Percentiles rank a stretch among this genome's conserved stretches.
phyloP scores from a whole-genome alignment of 257 asterid genomes.

The Solanum stenotomum region DNA sequence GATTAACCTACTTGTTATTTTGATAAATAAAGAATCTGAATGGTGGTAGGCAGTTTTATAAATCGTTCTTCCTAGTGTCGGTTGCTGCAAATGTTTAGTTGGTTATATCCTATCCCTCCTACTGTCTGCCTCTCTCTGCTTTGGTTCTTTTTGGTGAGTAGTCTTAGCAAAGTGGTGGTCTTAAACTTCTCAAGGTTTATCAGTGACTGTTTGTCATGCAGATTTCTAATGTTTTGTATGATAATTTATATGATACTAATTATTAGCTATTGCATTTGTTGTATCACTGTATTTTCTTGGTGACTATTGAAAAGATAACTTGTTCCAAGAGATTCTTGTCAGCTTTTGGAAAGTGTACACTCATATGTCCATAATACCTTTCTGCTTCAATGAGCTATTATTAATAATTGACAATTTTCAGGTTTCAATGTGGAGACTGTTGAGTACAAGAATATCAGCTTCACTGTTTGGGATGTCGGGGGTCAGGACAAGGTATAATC shows the following conservation, averaged over 20 bases:
- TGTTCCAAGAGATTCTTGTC: background rate
- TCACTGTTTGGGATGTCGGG: slow-evolving; percentile 93
- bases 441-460: slow-evolving; percentile 84
- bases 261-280: background rate
- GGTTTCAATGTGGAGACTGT: slow-evolving; percentile 91
- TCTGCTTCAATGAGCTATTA: background rate
- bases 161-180: background rate
- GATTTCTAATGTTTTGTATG: background rate
- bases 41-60: background rate
- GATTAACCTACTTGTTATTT: background rate
- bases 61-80: background rate
- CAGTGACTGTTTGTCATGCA: background rate
- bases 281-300: background rate
- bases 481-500: slow-evolving; percentile 79
- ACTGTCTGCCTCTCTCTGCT: background rate
- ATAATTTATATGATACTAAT: background rate
- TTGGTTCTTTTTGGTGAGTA: background rate
- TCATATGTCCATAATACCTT: background rate
- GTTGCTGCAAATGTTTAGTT: background rate
- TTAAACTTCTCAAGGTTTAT: background rate
- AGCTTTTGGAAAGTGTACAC: background rate
- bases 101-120: background rate
- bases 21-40: background rate
- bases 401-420: slow-evolving; percentile 12
- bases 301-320: background rate